Base-by-base conservation (phyloP, 1,139 yeast species). In the Yamadazyma jaroonii region DNA sequence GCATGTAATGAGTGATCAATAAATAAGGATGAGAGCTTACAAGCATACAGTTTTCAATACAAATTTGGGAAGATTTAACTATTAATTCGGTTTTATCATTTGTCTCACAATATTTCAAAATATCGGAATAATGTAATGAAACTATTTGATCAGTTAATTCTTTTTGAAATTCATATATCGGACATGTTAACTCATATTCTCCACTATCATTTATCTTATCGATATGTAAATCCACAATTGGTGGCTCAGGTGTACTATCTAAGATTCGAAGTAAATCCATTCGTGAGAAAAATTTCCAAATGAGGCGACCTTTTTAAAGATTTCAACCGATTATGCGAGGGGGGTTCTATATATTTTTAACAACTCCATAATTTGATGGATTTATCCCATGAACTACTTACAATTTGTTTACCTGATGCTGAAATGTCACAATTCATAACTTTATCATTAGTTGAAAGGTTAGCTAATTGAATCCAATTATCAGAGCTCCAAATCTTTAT, bases 71-170 rank as follows among this genome's bases (percentile, higher is more conserved):
- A 15, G 84, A 82, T 56, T 83, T 83, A 14, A 78, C 63, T 33
- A 86, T 77, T 36, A 84, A 77, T 33, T 77, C 80, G 32, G 78
- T 78, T 32, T 57, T 52, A 48, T 67, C 74, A 48, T 62, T 72
- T 41, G 87, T 79, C 56, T 88, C 96, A 54, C 88, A 89, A 58
- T 84, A 88, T 60, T 88, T 83, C 50, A 90, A 67, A 39, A 92
- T 87, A 56, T 90, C 97, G 25, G 95, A 81, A 54, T 89, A 89
- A 59, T 92, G 97, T 31, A 89, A 67, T 1, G 96, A 85, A 6
- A 92, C 85, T 22, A 92, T 89, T 56, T 89, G 96, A 61, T 90
- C 96, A n/a, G 92, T 86, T 38, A 92, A 72, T 53, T 88, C 95
- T 52, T 82, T 84, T 56, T 92, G 97, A 49, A 87, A 84, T 45